A percentile compares a stretch with the other conserved stretches of the same genome.
phyloP scores from a whole-genome alignment of 805 yeast genomes.

The Candida ipomoeae region DNA sequence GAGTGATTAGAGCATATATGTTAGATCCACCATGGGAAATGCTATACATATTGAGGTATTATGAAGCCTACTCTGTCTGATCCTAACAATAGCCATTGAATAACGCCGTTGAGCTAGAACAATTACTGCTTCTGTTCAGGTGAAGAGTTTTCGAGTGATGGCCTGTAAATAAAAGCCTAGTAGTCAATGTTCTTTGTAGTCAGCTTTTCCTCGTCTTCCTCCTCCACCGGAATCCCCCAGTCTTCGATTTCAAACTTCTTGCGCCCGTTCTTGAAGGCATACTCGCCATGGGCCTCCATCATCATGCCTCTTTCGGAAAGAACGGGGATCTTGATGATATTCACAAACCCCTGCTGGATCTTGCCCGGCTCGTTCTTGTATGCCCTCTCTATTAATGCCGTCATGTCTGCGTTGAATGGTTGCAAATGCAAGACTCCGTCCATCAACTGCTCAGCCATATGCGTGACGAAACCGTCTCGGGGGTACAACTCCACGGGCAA shows the following conservation, averaged over 20 bases:
- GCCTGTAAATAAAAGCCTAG: conserved; percentile 8
- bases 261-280: conserved; percentile 80
- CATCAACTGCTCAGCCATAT: conserved; percentile 50
- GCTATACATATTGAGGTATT: too few species aligned
- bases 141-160: too few species aligned
- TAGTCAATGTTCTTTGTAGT: conserved; percentile 37
- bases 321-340: conserved; percentile 67
- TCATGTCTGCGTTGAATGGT: conserved; percentile 76
- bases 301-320: conserved; percentile 75
- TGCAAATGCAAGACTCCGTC: conserved; percentile 72
- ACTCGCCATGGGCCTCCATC: conserved; percentile 70
- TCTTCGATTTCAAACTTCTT: conserved; percentile 81
- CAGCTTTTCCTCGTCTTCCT: conserved; percentile 42
- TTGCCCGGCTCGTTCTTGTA: conserved; percentile 70
- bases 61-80: too few species aligned
- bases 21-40: too few species aligned
- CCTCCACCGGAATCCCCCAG: conserved; percentile 98
- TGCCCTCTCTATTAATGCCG: conserved; percentile 60
- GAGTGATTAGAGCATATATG: too few species aligned
- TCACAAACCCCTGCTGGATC: conserved; percentile 81
- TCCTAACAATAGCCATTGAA: too few species aligned
- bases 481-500: conserved; percentile 66
- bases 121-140: too few species aligned
- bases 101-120: too few species aligned
- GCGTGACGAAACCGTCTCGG: conserved; percentile 43